These are phyloP conservation scores for Cunninghamia lanceolata DNA, from an alignment of 75 land plant genomes.

Conservation along the genomic window DNA sequence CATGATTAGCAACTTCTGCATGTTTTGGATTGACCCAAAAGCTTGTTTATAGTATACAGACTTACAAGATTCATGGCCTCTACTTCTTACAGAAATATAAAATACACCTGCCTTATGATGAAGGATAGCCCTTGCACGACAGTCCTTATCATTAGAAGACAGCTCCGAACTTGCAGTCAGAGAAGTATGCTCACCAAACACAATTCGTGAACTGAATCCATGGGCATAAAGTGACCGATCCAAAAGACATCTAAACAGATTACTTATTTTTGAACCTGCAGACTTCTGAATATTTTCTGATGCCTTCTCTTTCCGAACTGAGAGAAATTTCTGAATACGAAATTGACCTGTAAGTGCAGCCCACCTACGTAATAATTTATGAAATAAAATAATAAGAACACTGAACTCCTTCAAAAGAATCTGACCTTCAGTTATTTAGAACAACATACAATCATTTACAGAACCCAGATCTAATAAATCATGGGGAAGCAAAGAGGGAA, in stretches of 20 bases:
- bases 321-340: slow-evolving; percentile 8
- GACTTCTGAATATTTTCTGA: slow-evolving; percentile 4
- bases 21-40: not conserved
- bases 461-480: not conserved
- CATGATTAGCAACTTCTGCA: not conserved
- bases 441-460: not conserved
- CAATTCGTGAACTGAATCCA: slow-evolving; percentile 23
- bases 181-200: slow-evolving; percentile 22
- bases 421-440: not conserved
- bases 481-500: not conserved
- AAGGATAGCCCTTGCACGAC: not conserved
- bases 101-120: not conserved
- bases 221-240: slow-evolving; percentile 32
- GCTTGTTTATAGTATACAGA: slow-evolving; percentile 3
- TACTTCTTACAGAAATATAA: not conserved
- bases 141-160: slow-evolving; percentile 3
- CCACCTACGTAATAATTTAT: slow-evolving; percentile 7
- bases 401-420: not conserved
- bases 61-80: not conserved
- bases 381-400: slow-evolving; percentile 1
- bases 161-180: slow-evolving; percentile 9
- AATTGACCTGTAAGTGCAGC: slow-evolving; percentile 10
- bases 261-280: slow-evolving; percentile 4
- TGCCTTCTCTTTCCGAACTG: not conserved
- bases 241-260: slow-evolving; percentile 10